A percentile compares a stretch with the other conserved stretches of the same genome.
Conservation (phyloP, 2,329 filamentous ascomycete species). For the Colletotrichum sp. region DNA sequence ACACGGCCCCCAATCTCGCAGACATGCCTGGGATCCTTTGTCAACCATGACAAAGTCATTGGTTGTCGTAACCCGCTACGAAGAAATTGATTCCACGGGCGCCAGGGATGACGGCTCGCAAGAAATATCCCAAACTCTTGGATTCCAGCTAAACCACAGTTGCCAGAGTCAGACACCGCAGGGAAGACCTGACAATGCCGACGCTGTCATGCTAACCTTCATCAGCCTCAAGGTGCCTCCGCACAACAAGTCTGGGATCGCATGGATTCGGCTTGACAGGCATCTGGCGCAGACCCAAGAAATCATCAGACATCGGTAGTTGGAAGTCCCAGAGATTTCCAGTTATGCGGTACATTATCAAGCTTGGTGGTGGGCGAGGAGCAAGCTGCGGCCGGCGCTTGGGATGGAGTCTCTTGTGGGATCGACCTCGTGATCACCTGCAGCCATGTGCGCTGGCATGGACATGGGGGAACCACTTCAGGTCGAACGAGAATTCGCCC, state of each 20-base stretch:
- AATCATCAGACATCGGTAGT: neutral
- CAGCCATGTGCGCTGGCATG: neutral
- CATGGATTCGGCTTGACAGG: neutral
- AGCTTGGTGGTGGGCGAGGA: neutral
- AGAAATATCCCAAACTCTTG: neutral
- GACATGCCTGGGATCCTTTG: neutral
- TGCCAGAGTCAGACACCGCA: neutral
- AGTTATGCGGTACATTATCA: neutral
- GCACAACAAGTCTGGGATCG: neutral
- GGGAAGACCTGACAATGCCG: neutral
- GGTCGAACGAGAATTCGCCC: neutral
- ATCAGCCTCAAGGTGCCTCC: neutral
- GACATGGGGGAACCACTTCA: neutral
- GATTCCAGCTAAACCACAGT: neutral
- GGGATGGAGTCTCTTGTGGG: neutral
- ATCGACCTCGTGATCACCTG: conserved; percentile 12
- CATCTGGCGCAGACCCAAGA: neutral
- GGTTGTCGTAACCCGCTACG: neutral
- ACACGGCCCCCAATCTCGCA: neutral
- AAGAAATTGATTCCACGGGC: neutral
- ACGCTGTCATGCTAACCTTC: neutral
- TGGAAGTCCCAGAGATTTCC: neutral
- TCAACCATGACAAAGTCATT: neutral
- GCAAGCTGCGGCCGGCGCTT: neutral
- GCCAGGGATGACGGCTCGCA: neutral